Base-by-base conservation (phyloP, 352 stramenopile genomes). In the Phytophthora nicotianae region DNA sequence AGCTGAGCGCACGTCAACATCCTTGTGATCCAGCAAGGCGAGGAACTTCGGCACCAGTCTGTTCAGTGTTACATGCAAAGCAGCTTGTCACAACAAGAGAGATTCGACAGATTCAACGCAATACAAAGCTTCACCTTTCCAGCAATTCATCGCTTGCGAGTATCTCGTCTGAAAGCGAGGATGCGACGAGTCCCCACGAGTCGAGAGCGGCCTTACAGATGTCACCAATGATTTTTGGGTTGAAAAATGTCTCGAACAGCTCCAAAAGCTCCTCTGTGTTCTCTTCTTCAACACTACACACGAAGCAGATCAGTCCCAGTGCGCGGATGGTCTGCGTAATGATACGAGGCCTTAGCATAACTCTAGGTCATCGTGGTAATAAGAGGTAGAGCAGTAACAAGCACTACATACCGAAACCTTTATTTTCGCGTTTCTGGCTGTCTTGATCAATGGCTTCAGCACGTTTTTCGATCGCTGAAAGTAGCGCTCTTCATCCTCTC, bases 1-100 rank as follows among this genome's bases (percentile, higher is more conserved):
- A 20, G 81, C 80, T 10, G 86, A 88, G 16, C 88, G 84, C 14
- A 93, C 86, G 11, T 94, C 84, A 17, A 96, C 80, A 50, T 96
- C 86, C 11, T 77, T 72, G 64, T 96, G 85, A 46, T 92, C 76
- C 14, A 95, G 62, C 16, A 96, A 65, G 7, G 77, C 61, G 50
- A 91, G 45, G 35, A 96, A 91, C 26, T 81, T 74, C 2, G 85
- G 81, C 19, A 96, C 49, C 50, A 83, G 75, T 62, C 87, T 93
- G 27, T 27, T 42, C 8, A 40, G 37, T 26, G 29, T 54, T 6
- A 8, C 17, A 56, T 2, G 26, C 17, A 51, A 24, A 29, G 32
- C 13, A n/a, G 32, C 10, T 38, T 10, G 32, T 38, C 5, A 38
- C 19, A 42, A 37, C 26, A 43, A 21, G 42, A 9, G 5, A 56